Percentiles rank a stretch among this genome's conserved stretches.
Conservation (phyloP, 495 filamentous ascomycete species). For the Podospora australis region DNA sequence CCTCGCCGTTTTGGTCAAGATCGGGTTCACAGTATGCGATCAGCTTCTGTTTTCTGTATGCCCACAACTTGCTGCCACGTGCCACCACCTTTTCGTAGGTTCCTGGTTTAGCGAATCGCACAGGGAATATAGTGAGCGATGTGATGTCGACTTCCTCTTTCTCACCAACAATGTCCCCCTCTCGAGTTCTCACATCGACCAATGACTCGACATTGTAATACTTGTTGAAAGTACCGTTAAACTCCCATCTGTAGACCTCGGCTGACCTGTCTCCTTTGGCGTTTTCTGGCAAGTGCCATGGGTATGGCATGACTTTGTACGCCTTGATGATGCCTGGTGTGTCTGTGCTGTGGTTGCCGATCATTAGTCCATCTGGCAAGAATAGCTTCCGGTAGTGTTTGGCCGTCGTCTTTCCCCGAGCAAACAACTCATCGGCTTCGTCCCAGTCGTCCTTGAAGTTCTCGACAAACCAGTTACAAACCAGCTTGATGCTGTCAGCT, state of each 20-base stretch:
- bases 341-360: neutral
- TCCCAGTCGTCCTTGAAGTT: neutral
- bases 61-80: constrained; percentile 3
- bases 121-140: neutral
- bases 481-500: neutral
- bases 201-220: neutral
- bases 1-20: neutral
- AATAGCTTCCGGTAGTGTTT: neutral
- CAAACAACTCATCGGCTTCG: constrained; percentile 1
- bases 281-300: no score
- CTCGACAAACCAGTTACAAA: constrained; percentile 3
- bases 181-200: neutral
- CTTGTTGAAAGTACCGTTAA: constrained; percentile 2
- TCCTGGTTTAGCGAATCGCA: neutral
- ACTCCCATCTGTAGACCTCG: neutral
- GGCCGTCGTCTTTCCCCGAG: neutral
- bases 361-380: neutral
- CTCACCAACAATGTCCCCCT: neutral
- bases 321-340: neutral
- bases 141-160: neutral
- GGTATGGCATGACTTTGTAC: neutral
- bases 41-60: constrained; percentile 1
- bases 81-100: neutral
- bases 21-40: neutral
- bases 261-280: neutral